Base-by-base conservation (phyloP, 768 basidiomycete genomes). In the Leccinum obscurum region DNA sequence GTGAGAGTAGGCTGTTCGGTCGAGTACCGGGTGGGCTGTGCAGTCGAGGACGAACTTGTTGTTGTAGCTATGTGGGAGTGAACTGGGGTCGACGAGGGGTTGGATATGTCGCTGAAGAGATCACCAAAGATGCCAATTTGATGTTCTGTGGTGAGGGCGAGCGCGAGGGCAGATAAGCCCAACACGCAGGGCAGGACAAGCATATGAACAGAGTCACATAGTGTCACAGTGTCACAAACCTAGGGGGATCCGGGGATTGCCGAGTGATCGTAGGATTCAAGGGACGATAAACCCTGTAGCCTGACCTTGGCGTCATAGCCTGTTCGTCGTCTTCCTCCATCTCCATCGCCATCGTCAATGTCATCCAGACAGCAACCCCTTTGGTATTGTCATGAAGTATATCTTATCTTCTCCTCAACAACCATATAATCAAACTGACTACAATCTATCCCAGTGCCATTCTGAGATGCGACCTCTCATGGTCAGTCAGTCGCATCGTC, bases 381-480 rank as follows among this genome's bases (percentile, higher is more conserved):
- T 67, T 93, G 90, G 90, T 92, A 78, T 67, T 92, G 90, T 64
- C 89, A 92, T 69, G 78, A 90, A 76, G 90, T 86, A 48, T 15
- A 75, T 68, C 34, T 14, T 24, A 24, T 8, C 22, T 17, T 15
- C 30, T 62, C 39, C n/a, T 9, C 17, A 8, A 6, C 41, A 3
- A 49, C 60, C 20, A 0, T 4, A 58, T 26, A 26, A 28, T 64
- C 60, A 30, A 2, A 51, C 69, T 68, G 22, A 65, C 57, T 56
- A 34, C 59, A 41, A 41, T 63, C 20, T 53, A 15, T 22, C 20
- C 14, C 68, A 95, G 93, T 96, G 94, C 70, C 82, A 87, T 71
- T 86, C 90, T 56, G 92, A 95, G 76, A 95, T 92, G 92, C 78
- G 88, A 55, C 92, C 93, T 1, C 76, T 94, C 51, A 92, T 90